Percentiles rank a stretch among this genome's conserved stretches.
These are phyloP conservation scores for Phytopythium kandeliae DNA, from an alignment of 352 stramenopile genomes.

Conservation along the genomic window DNA sequence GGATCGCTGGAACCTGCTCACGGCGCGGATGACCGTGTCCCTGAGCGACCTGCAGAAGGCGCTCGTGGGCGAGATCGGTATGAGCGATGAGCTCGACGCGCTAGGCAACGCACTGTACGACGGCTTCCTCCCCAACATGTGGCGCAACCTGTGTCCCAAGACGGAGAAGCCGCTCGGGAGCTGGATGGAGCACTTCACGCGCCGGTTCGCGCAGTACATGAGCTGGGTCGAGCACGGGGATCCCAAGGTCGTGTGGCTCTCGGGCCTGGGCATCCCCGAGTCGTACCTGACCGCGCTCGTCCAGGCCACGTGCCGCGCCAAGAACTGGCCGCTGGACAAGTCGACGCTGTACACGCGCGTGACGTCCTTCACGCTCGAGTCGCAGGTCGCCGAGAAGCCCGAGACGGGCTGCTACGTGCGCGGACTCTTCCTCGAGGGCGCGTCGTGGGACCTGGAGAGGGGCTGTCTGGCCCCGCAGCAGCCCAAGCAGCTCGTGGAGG, in stretches of 20 bases:
- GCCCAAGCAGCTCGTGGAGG: constrained; percentile 93
- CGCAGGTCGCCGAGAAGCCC: constrained; percentile 54
- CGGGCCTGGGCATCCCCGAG: constrained; percentile 92
- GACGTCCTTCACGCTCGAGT: constrained; percentile 68
- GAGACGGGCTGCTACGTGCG: constrained; percentile 90
- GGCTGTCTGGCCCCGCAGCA: constrained; percentile 79
- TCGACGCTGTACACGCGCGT: constrained; percentile 92
- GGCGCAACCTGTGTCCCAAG: constrained; percentile 86
- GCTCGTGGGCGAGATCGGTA: constrained; percentile 93
- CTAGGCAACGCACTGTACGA: constrained; percentile 92
- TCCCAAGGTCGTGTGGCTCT: constrained; percentile 92
- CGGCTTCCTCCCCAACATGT: constrained; percentile 90
- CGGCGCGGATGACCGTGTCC: constrained; percentile 75
- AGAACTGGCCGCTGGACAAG: constrained; percentile 95
- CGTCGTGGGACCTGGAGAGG: constrained; percentile 86
- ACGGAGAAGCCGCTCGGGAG: constrained; percentile 94
- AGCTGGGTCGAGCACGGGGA: constrained; percentile 88
- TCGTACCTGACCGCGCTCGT: constrained; percentile 95
- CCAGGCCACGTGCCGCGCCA: constrained; percentile 90
- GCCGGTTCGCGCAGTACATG: constrained; percentile 88
- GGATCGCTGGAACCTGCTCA: constrained; percentile 93
- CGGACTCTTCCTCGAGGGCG: constrained; percentile 92
- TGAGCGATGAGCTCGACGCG: constrained; percentile 94
- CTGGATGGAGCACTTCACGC: constrained; percentile 94
- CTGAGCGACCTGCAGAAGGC: constrained; percentile 90